Evolutionary conservation across 441 rosid genomes (phyloP).

Genomic region (Brassica balearica): DNA sequence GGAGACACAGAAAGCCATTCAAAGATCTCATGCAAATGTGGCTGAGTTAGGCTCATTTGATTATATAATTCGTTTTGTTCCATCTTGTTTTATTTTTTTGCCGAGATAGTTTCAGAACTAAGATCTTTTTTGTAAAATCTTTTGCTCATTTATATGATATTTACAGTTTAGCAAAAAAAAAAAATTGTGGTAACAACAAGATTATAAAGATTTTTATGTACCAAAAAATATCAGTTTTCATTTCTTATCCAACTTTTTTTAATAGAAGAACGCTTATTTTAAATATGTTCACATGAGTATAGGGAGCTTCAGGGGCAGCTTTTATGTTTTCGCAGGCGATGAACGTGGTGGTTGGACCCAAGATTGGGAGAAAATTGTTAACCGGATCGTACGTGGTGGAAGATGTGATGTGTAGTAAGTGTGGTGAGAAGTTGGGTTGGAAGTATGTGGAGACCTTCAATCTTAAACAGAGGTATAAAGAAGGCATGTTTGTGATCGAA

Average conservation of each 20-base stretch:
- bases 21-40: too few relatives aligned
- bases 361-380: slow-evolving; percentile 47
- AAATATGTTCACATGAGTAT: slow-evolving; percentile 1
- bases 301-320: slow-evolving; percentile 62
- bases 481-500: slow-evolving; percentile 57
- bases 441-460: slow-evolving; percentile 55
- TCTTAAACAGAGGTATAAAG: slow-evolving; percentile 52
- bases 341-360: slow-evolving; percentile 57
- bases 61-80: too few relatives aligned
- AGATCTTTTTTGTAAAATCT: too few relatives aligned
- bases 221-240: neutral
- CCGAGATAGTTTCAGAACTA: too few relatives aligned
- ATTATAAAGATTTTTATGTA: neutral
- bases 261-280: neutral
- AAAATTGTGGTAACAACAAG: slow-evolving; percentile 6
- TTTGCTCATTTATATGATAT: too few relatives aligned
- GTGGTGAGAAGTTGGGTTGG: slow-evolving; percentile 65
- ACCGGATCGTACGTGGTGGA: slow-evolving; percentile 53
- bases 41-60: too few relatives aligned
- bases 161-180: too few relatives aligned
- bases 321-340: slow-evolving; percentile 56
- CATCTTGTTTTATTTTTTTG: too few relatives aligned
- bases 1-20: too few relatives aligned
- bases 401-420: slow-evolving; percentile 54
- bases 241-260: neutral